Conservation (phyloP, 23 red algal species). For the Chondrus crispus region DNA sequence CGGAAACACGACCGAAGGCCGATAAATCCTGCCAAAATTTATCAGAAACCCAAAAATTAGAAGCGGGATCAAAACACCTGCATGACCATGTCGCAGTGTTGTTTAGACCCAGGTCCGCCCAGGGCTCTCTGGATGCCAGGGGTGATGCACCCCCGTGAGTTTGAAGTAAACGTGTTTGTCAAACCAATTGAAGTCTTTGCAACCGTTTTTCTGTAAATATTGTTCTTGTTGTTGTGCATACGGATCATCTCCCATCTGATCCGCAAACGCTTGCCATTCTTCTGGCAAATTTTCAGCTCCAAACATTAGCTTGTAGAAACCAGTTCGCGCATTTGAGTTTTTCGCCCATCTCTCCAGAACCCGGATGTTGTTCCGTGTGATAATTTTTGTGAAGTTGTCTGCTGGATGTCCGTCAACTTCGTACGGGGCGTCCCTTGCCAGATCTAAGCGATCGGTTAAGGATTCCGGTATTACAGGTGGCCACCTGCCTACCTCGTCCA, state of each 20-base stretch:
- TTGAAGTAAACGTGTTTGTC: conserved; percentile 59
- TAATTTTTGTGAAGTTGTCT: conserved; percentile 54
- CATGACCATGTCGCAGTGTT: no score
- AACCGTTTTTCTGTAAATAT: not conserved
- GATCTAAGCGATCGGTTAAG: conserved; percentile 40
- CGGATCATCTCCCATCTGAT: conserved; percentile 51
- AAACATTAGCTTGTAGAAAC: conserved; percentile 35
- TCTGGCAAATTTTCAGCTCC: conserved; percentile 23
- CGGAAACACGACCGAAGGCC: no score
- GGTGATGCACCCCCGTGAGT: conserved; percentile 53
- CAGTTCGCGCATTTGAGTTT: conserved; percentile 12
- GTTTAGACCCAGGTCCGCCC: conserved; percentile 53
- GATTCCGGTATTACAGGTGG: conserved; percentile 29
- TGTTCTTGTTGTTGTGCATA: not conserved
- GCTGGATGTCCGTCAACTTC: not conserved
- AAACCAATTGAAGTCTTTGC: conserved; percentile 62
- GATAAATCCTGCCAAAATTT: no score
- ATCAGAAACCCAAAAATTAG: no score
- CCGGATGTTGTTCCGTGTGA: conserved; percentile 55
- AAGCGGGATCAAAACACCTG: no score
- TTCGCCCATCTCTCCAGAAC: conserved; percentile 62
- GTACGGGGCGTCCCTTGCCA: not conserved
- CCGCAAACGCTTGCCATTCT: conserved; percentile 51
- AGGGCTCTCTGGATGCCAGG: conserved; percentile 39
- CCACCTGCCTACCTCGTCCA: conserved; percentile 47